Percentiles rank a stretch among this genome's conserved stretches.
Conservation (phyloP, 164 flowering plant species). For the Cinnamomum micranthum region DNA sequence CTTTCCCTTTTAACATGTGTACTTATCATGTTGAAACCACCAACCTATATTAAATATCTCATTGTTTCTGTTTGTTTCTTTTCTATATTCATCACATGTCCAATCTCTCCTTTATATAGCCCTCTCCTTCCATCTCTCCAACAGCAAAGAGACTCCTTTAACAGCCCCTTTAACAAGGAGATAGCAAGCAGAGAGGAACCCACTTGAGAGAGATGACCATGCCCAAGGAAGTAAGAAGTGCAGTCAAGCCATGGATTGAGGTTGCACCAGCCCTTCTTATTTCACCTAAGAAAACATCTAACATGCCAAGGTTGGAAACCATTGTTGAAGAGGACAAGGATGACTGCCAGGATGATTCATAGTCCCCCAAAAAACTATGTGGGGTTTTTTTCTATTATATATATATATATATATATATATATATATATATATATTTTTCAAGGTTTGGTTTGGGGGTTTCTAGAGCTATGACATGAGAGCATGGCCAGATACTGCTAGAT, state of each 20-base stretch:
- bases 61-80: not conserved
- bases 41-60: too few species aligned
- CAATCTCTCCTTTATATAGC: not conserved
- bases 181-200: not conserved
- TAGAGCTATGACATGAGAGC: not conserved
- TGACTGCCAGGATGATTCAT: not conserved
- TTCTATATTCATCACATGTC: not conserved
- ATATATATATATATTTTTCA: too few species aligned
- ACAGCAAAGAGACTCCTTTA: not conserved
- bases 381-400: not conserved
- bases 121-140: not conserved
- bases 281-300: not conserved
- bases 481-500: not conserved
- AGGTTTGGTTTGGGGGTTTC: not conserved
- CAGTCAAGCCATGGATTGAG: not conserved
- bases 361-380: not conserved
- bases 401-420: too few species aligned
- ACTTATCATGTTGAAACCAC: not conserved
- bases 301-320: not conserved
- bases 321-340: not conserved
- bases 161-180: not conserved
- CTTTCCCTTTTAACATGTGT: not conserved
- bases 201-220: not conserved
- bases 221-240: not conserved
- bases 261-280: constrained; percentile 1